Evolutionary conservation across 805 yeast species (phyloP), one percentile per base, ranked within the genome.

Genomic region (Ascoidea tarda): DNA sequence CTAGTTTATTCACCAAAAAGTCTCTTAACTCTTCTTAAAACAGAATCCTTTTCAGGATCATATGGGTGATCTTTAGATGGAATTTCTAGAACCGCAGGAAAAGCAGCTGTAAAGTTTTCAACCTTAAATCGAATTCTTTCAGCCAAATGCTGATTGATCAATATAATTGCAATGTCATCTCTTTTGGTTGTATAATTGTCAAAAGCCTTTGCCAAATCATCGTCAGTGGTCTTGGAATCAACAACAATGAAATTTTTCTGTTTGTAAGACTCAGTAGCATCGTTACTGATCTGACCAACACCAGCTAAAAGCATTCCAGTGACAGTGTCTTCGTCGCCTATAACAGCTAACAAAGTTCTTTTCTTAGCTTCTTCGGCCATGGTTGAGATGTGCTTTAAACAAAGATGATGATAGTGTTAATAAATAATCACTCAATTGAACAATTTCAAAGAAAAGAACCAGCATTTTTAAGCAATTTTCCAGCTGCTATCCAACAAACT

Each of bases 31-130:
- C 96, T 85, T 70, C 91, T 83, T 69, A 93, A 76, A 46, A 93
- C 89, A 21, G 96, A 84, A 69, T 93, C 99, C 79, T 91, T 93
- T 67, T 91, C 98, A 21, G 99, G 99, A 67, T 93, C 95, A 67
- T 93, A 93, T 28, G 99, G 98, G 67, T 93, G 98, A 64, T 93
- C 99, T 72, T 93, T 93, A 14, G 97, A 88, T 32, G 99, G 99
- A 57, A 93, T 93, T 70, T 93, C 99, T 63, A 93, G 74, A 49
- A 93, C 80, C 2, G 99, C 97, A 6, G 99, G 99, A 69, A 93
- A 93, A 8, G 99, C 96, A 58, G 82, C 79, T 16, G 95, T 81
- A 69, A 77, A 93, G 49, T 78, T 75, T 62, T 93, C 99, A 49
- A 93, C 88, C 58, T 77, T 76, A 59, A 75, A 75, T 67, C 99